A percentile compares a stretch with the other conserved stretches of the same genome.
These are phyloP conservation scores for Heterobasidion occidentale DNA, from an alignment of 1,284 basidiomycete genomes.

Conservation along the genomic window DNA sequence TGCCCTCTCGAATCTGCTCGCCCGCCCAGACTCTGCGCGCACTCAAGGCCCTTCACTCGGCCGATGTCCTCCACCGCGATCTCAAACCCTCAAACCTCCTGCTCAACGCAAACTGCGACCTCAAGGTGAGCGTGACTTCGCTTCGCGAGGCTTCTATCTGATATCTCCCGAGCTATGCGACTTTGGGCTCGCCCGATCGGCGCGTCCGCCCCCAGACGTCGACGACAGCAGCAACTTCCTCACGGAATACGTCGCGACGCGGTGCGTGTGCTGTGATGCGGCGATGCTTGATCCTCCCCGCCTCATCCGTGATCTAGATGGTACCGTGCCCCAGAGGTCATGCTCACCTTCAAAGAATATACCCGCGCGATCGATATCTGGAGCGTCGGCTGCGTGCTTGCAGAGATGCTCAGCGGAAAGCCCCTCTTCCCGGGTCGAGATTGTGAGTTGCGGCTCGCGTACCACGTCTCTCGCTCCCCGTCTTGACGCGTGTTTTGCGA, in stretches of 20 bases:
- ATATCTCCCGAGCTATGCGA: conserved; percentile 64
- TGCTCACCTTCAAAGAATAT: conserved; percentile 94
- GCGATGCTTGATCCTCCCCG: background rate
- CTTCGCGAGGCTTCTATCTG: conserved; percentile 21
- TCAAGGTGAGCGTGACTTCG: conserved; percentile 45
- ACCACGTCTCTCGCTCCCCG: conserved; percentile 1
- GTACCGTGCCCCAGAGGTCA: conserved; percentile 93
- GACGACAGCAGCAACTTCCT: conserved; percentile 86
- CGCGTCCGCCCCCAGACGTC: conserved; percentile 72
- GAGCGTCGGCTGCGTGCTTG: conserved; percentile 90
- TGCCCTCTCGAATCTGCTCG: background rate
- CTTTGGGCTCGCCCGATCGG: conserved; percentile 86
- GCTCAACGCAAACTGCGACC: conserved; percentile 91
- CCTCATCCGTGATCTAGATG: conserved; percentile 45
- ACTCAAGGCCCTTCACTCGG: conserved; percentile 88
- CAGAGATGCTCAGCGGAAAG: conserved; percentile 89
- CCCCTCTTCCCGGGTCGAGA: conserved; percentile 88
- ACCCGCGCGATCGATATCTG: conserved; percentile 91
- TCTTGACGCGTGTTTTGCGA: background rate
- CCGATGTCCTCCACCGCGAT: conserved; percentile 83
- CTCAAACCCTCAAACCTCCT: conserved; percentile 91
- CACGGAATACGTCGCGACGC: conserved; percentile 91
- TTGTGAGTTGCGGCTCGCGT: conserved; percentile 32
- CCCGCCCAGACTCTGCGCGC: conserved; percentile 74
- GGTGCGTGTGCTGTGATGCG: conserved; percentile 29